Percentiles rank a stretch among this genome's conserved stretches.
These are phyloP conservation scores for Lepidium campestre DNA, from an alignment of 441 rosid genomes.

Conservation along the genomic window DNA sequence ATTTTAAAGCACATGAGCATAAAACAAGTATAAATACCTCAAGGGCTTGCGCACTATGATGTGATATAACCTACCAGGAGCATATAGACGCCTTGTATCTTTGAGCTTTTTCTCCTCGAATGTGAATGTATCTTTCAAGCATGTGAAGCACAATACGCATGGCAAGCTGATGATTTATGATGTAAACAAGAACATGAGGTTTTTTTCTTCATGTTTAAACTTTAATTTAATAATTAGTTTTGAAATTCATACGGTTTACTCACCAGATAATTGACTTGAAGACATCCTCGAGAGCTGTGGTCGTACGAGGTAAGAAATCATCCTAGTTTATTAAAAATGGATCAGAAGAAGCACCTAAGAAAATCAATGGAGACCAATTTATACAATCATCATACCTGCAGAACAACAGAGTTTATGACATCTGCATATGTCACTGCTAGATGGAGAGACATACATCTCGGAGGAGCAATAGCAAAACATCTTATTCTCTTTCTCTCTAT, in stretches of 20 bases:
- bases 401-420: conserved; percentile 71
- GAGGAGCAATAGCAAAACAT: conserved; percentile 80
- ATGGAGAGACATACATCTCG: conserved; percentile 81
- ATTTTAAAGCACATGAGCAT: neutral
- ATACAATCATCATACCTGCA: conserved; percentile 48
- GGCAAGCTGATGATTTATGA: conserved; percentile 57
- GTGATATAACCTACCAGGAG: conserved; percentile 90
- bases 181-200: conserved; percentile 14
- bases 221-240: neutral
- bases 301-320: conserved; percentile 86
- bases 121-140: conserved; percentile 87
- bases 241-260: conserved; percentile 32
- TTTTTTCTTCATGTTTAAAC: neutral
- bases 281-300: conserved; percentile 72
- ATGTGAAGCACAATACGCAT: conserved; percentile 71
- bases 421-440: conserved; percentile 87
- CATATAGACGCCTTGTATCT: conserved; percentile 77
- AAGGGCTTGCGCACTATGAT: conserved; percentile 77
- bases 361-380: neutral
- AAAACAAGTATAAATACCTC: conserved; percentile 38
- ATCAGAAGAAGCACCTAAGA: neutral
- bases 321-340: conserved; percentile 46
- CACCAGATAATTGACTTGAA: conserved; percentile 84
- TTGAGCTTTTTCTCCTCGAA: conserved; percentile 72
- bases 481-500: conserved; percentile 66